Evolutionary conservation across 23 red algal genomes (phyloP), one percentile per base, ranked within the genome.

Genomic region (Gracilariopsis chorda): DNA sequence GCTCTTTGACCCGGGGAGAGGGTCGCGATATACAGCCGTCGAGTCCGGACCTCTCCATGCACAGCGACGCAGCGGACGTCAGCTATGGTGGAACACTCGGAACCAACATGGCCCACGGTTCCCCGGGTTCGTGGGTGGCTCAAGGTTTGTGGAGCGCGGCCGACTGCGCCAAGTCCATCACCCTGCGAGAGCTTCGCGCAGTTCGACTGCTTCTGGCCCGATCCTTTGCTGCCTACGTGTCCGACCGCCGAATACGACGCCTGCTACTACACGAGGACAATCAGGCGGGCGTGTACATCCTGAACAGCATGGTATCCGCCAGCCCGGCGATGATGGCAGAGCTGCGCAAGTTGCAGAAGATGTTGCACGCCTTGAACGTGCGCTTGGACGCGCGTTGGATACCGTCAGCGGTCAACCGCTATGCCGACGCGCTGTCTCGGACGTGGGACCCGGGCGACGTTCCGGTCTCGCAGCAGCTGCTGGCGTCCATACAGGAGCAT

Each of bases 301-400:
- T 57, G 0, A 74, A 43, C 35, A 0, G 65, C 3, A 75, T 77
- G 63, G 67, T 88, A 8, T 46, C 84, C 9, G 45, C 84, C 25
- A 52, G 40, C 0, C 46, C 12, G 30, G 3, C 64, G n/a, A 74
- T 88, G 48, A 88, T 88, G 84, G 46, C 62, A 0, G 84, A 88
- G 64, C 44, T 88, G 2, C 84, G 84, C 12, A 2, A 30, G 4
- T 20, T 88, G 0, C 23, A 51, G 43, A 9, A 12, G 16, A 30
- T 62, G 63, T 23, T 77, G 3, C 7, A 60, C 6, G 44, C 1
- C 5, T 67, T 55, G 2, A 16, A 21, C 13, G 30, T 88, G 13
- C 33, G 8, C 8, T 24, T 88, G 16, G 32, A 74, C 1, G 3
- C 51, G 10, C 63, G 41, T 11, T 88, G 64, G 84, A 71, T 75